Evolutionary conservation across 305 asterid species (phyloP).

Genomic region (Striga hermonthica): DNA sequence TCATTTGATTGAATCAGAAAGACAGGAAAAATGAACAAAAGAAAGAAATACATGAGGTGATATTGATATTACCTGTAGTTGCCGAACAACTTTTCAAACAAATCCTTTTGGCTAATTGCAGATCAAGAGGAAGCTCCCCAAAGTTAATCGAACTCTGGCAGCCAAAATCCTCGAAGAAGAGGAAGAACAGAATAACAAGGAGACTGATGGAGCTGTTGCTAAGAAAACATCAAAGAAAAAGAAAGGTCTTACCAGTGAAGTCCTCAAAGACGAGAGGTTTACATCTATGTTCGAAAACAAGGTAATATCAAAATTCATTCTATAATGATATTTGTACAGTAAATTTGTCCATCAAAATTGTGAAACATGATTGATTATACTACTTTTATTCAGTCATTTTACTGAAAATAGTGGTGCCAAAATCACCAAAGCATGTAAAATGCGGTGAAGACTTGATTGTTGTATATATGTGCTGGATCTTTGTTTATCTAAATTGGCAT

Average conservation of each 20-base stretch:
- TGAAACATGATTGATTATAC: background rate
- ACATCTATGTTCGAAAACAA: constrained; percentile 51
- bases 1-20: background rate
- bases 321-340: no score
- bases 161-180: constrained; percentile 61
- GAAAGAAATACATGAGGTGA: background rate
- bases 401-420: background rate
- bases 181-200: constrained; percentile 55
- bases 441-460: background rate
- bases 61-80: background rate
- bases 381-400: no score
- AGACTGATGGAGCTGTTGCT: constrained; percentile 45
- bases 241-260: constrained; percentile 66
- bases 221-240: constrained; percentile 72
- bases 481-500: background rate
- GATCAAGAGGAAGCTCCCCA: constrained; percentile 77
- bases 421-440: constrained; percentile 15
- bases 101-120: constrained; percentile 26
- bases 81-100: background rate
- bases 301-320: constrained; percentile 37
- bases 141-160: constrained; percentile 62
- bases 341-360: no score
- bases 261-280: constrained; percentile 77
- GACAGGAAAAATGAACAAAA: background rate
- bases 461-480: background rate